Conservation (phyloP, 192 early-diverging fungal genomes). For the Coemansia sp. region DNA sequence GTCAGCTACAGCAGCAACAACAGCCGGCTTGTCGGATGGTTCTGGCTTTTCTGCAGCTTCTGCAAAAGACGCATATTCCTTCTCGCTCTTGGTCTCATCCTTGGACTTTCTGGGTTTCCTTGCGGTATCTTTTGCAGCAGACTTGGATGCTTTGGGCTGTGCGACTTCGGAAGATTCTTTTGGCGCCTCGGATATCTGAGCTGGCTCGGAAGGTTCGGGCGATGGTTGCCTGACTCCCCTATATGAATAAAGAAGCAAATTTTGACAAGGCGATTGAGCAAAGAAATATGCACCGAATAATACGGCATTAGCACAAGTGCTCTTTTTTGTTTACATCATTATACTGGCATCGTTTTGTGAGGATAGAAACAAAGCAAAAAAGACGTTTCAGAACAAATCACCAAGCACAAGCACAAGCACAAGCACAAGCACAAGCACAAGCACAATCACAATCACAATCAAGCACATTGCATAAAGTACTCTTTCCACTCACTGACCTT, state of each 20-base stretch:
- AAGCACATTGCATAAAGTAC: neutral
- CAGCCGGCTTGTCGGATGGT: conserved; percentile 2
- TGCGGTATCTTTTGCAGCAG: conserved; percentile 24
- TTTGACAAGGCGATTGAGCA: neutral
- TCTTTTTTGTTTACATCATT: neutral
- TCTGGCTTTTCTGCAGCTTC: neutral
- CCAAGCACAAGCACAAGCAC: neutral
- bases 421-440: neutral
- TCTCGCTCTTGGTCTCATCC: conserved; percentile 5
- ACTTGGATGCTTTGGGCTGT: conserved; percentile 24
- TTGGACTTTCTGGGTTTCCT: conserved; percentile 22
- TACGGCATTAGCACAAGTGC: neutral
- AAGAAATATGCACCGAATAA: neutral
- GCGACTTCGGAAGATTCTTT: neutral
- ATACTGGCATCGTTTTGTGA: neutral
- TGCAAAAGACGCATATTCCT: conserved; percentile 1
- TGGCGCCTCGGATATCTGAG: conserved; percentile 6
- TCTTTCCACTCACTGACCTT: conserved; percentile 26
- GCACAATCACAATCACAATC: neutral
- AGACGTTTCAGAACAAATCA: conserved; percentile 1
- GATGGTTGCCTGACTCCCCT: conserved; percentile 45
- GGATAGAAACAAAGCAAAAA: neutral
- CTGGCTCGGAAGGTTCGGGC: conserved; percentile 33
- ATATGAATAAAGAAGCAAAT: conserved; percentile 9
- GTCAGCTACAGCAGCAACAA: neutral